A percentile compares a stretch with the other conserved stretches of the same genome.
Conservation (phyloP, 768 basidiomycete species). For the Tricholoma furcatifolium region DNA sequence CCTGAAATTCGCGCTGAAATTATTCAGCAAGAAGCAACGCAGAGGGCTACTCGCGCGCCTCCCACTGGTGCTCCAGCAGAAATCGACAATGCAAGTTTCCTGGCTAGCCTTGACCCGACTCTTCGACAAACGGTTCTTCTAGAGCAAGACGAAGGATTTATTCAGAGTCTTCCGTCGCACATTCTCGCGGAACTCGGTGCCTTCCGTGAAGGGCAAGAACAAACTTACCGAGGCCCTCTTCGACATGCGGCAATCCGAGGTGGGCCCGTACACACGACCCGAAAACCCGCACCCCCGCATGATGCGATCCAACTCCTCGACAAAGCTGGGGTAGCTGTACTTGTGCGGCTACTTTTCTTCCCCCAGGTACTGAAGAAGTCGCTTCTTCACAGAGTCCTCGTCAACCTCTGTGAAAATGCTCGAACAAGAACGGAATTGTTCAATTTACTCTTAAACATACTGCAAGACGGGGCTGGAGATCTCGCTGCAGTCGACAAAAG, state of each 20-base stretch:
- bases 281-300: conserved; percentile 59
- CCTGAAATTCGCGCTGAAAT: conserved; percentile 97
- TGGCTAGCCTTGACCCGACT: conserved; percentile 87
- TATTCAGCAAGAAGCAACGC: conserved; percentile 89
- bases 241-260: conserved; percentile 28
- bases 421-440: conserved; percentile 91
- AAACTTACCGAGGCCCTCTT: conserved; percentile 29
- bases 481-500: conserved; percentile 89
- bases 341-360: conserved; percentile 94
- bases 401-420: conserved; percentile 94
- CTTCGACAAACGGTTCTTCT: conserved; percentile 88
- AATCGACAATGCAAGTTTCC: conserved; percentile 87
- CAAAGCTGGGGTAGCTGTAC: conserved; percentile 81
- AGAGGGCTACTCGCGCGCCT: conserved; percentile 61
- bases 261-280: conserved; percentile 30
- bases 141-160: conserved; percentile 85
- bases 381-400: conserved; percentile 83
- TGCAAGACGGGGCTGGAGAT: conserved; percentile 95
- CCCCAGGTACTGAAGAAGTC: conserved; percentile 88
- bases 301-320: conserved; percentile 95
- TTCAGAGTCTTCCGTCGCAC: conserved; percentile 77
- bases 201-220: conserved; percentile 56
- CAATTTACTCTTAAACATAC: conserved; percentile 88
- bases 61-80: conserved; percentile 57
- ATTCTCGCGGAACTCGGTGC: conserved; percentile 82